Evolutionary conservation across 345 rosid species (phyloP).

Genomic region (Erodium maritimum): DNA sequence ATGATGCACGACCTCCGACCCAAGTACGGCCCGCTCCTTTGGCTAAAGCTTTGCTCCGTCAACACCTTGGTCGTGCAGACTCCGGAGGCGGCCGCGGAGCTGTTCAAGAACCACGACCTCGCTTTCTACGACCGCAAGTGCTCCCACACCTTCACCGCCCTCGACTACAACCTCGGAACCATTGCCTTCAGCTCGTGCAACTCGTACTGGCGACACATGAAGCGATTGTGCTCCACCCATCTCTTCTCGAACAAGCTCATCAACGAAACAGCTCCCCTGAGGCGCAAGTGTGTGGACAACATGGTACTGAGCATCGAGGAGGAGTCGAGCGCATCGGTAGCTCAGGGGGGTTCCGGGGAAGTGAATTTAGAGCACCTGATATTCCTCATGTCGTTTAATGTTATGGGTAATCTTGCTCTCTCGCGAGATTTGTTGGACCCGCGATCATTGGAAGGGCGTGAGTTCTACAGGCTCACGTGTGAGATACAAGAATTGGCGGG

Average conservation of each 20-base stretch:
- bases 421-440: slow-evolving; percentile 9
- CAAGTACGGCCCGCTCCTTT: no score
- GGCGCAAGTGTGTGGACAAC: slow-evolving; percentile 3
- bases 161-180: slow-evolving; percentile 8
- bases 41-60: no score
- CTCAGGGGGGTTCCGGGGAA: slow-evolving; percentile 9
- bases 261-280: slow-evolving; percentile 10
- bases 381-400: slow-evolving; percentile 12
- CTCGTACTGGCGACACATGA: slow-evolving; percentile 6
- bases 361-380: slow-evolving; percentile 3
- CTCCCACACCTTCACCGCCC: slow-evolving; percentile 4
- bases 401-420: slow-evolving; percentile 13
- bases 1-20: no score
- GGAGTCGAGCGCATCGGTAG: not conserved
- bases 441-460: slow-evolving; percentile 1
- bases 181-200: slow-evolving; percentile 1
- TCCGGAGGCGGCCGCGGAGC: slow-evolving; percentile 12
- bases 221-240: slow-evolving; percentile 6
- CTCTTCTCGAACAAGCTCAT: slow-evolving; percentile 6
- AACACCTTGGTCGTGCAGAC: slow-evolving; percentile 14
- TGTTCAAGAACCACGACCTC: slow-evolving; percentile 17
- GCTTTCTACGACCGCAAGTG: slow-evolving; percentile 6
- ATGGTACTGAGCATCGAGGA: slow-evolving; percentile 7
- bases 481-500: slow-evolving; percentile 4
- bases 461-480: slow-evolving; percentile 10